Conservation (phyloP, 257 asterid species). For the Verbascum thapsus region DNA sequence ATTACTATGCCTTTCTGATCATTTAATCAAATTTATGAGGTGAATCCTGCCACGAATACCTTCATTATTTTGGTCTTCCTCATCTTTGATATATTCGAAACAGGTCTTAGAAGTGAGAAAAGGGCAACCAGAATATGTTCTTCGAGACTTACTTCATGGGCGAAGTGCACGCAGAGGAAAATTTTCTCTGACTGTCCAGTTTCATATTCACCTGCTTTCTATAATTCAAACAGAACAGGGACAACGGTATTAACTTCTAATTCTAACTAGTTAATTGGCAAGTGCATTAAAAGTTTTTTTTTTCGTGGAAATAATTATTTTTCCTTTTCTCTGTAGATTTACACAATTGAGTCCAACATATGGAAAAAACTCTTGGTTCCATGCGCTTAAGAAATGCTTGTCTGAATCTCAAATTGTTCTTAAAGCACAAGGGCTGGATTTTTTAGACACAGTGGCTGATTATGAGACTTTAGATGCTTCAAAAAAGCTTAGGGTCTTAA, state of each 20-base stretch:
- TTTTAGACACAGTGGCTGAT: slow-evolving; percentile 43
- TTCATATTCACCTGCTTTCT: slow-evolving; percentile 60
- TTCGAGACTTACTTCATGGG: slow-evolving; percentile 63
- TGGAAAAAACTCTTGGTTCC: slow-evolving; percentile 61
- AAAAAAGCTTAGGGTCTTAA: slow-evolving; percentile 61
- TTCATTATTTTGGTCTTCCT: slow-evolving; percentile 5
- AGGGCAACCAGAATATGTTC: slow-evolving; percentile 33
- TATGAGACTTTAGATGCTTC: slow-evolving; percentile 64
- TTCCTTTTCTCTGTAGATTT: slow-evolving; percentile 39
- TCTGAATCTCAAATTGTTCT: slow-evolving; percentile 48
- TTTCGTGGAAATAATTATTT: slow-evolving; percentile 12
- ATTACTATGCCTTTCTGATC: slow-evolving; percentile 1
- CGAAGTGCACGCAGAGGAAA: slow-evolving; percentile 65
- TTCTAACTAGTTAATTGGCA: slow-evolving; percentile 17
- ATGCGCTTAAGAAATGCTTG: slow-evolving; percentile 50
- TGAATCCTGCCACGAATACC: slow-evolving; percentile 15
- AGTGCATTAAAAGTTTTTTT: background rate
- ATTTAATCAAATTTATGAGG: background rate
- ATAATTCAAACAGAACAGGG: slow-evolving; percentile 50
- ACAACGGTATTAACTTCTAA: slow-evolving; percentile 49
- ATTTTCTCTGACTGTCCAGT: slow-evolving; percentile 55
- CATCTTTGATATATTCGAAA: background rate
- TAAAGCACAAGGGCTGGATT: slow-evolving; percentile 45
- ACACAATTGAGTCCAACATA: slow-evolving; percentile 37
- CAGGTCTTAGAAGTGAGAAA: slow-evolving; percentile 36